A percentile compares a stretch with the other conserved stretches of the same genome.
Evolutionary conservation across 306 rosid genomes (phyloP).

Genomic region (Trichosanthes cucumerina): DNA sequence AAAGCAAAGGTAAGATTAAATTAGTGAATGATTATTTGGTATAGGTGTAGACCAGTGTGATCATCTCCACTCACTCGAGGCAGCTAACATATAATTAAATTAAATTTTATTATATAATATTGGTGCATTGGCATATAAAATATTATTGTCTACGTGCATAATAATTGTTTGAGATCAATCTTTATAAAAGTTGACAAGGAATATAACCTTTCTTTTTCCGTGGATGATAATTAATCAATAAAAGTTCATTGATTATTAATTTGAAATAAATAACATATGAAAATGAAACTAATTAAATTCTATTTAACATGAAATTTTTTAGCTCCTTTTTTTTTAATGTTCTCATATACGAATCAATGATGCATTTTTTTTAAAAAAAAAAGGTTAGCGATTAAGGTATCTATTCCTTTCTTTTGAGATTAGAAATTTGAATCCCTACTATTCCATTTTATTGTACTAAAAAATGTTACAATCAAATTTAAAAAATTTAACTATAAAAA

Average conservation of each 20-base stretch:
- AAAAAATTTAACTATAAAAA: too few species aligned
- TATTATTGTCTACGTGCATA: constrained; percentile 3
- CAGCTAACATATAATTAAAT: neutral
- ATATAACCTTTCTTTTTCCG: neutral
- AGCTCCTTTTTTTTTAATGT: too few species aligned
- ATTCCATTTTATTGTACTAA: too few species aligned
- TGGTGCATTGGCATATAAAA: neutral
- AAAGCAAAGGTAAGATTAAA: neutral
- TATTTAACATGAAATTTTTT: too few species aligned
- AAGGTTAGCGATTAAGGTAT: too few species aligned
- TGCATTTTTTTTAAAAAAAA: too few species aligned
- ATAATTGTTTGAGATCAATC: constrained; percentile 1
- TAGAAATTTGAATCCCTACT: too few species aligned
- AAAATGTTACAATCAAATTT: too few species aligned
- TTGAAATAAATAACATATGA: neutral
- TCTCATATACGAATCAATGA: too few species aligned
- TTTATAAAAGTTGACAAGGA: constrained; percentile 3
- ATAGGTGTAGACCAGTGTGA: constrained; percentile 2
- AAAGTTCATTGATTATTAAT: neutral
- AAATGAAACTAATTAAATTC: neutral
- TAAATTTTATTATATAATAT: neutral
- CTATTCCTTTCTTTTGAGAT: too few species aligned
- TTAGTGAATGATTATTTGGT: neutral
- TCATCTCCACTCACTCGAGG: constrained; percentile 8
- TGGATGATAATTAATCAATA: neutral